phyloP scores from a whole-genome alignment of 306 rosid genomes.

The Malus fusca region DNA sequence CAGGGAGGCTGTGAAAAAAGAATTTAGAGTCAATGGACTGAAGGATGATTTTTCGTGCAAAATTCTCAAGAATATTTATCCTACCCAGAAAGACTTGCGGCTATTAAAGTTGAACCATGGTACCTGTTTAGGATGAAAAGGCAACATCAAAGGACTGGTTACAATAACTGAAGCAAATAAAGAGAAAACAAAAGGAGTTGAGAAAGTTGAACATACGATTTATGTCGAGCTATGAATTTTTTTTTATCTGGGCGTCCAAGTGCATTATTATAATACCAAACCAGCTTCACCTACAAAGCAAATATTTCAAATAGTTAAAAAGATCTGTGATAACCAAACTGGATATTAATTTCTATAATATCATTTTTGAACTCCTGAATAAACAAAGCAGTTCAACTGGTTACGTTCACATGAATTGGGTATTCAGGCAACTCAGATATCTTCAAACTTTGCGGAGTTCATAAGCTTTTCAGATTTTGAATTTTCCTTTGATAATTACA shows the following conservation, averaged over 20 bases:
- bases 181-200: slow-evolving; percentile 17
- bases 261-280: slow-evolving; percentile 94
- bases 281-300: slow-evolving; percentile 78
- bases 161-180: slow-evolving; percentile 15
- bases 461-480: neutral
- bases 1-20: slow-evolving; percentile 61
- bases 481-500: neutral
- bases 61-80: neutral
- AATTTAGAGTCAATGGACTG: slow-evolving; percentile 14
- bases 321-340: neutral
- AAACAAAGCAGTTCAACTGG: neutral
- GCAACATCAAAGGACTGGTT: slow-evolving; percentile 10
- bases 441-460: neutral
- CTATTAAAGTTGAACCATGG: slow-evolving; percentile 83
- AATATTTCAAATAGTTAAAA: slow-evolving; percentile 11
- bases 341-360: neutral
- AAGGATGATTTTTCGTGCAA: neutral
- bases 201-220: slow-evolving; percentile 54
- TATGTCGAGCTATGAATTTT: slow-evolving; percentile 82
- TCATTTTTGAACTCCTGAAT: slow-evolving; percentile 4
- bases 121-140: slow-evolving; percentile 46
- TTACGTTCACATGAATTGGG: neutral
- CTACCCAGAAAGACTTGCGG: slow-evolving; percentile 98
- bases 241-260: slow-evolving; percentile 89
- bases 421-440: neutral